These are phyloP conservation scores for Hortiboletus campestris DNA, from an alignment of 768 basidiomycete genomes.

Conservation along the genomic window DNA sequence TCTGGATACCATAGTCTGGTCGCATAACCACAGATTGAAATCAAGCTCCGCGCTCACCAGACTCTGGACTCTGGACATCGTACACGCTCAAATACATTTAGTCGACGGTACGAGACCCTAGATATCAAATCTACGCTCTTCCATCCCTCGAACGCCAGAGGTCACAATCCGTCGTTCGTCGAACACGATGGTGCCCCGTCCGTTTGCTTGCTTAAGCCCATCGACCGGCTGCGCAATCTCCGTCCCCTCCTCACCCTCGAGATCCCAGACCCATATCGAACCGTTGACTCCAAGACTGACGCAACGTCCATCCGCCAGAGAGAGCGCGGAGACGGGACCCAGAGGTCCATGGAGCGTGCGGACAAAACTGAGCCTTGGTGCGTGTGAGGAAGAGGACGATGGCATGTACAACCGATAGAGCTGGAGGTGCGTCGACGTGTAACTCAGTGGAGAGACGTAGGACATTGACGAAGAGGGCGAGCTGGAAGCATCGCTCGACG, in stretches of 20 bases:
- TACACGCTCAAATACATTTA: not conserved
- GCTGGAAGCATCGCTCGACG: constrained; percentile 22
- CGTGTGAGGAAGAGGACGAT: constrained; percentile 44
- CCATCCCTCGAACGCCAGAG: constrained; percentile 31
- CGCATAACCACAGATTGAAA: too few relatives aligned
- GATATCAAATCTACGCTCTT: constrained; percentile 37
- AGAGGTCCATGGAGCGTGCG: constrained; percentile 69
- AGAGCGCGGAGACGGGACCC: constrained; percentile 63
- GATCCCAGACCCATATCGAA: constrained; percentile 84
- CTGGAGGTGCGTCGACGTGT: constrained; percentile 58
- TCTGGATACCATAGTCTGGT: not conserved
- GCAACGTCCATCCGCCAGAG: constrained; percentile 80
- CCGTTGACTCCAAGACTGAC: constrained; percentile 72
- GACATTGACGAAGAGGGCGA: constrained; percentile 25
- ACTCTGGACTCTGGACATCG: not conserved
- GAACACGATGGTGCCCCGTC: constrained; percentile 54
- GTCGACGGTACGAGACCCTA: constrained; percentile 9
- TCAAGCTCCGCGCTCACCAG: not conserved
- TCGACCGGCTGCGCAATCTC: constrained; percentile 34
- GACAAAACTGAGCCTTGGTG: constrained; percentile 68
- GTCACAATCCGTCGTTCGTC: constrained; percentile 74
- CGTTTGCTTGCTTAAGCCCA: constrained; percentile 32
- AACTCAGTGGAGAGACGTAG: constrained; percentile 37
- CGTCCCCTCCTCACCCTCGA: constrained; percentile 52
- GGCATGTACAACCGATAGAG: constrained; percentile 73